Conservation (phyloP, 1,139 yeast genomes). For the Debaryomyces robertsiae region DNA sequence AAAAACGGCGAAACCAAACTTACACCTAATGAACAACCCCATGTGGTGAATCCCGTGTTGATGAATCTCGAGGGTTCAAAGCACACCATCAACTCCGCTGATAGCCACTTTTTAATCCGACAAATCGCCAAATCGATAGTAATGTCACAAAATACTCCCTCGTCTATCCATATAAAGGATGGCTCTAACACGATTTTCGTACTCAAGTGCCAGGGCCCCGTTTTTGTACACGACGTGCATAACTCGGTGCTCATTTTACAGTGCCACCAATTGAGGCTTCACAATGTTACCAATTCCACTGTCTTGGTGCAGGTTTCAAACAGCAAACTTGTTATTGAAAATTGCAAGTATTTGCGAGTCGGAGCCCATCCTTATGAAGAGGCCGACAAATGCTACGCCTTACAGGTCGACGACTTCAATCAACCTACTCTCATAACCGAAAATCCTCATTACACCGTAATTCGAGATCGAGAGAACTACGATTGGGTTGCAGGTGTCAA, state of each 20-base stretch:
- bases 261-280: slow-evolving; percentile 48
- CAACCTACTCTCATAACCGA: slow-evolving; percentile 11
- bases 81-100: slow-evolving; percentile 9
- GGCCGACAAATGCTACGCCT: neutral
- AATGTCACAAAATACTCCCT: slow-evolving; percentile 9
- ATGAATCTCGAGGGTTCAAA: slow-evolving; percentile 19
- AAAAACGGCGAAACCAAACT: neutral
- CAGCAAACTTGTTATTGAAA: slow-evolving; percentile 37
- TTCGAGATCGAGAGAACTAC: neutral
- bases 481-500: slow-evolving; percentile 6
- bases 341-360: slow-evolving; percentile 25
- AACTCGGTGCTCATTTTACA: slow-evolving; percentile 27
- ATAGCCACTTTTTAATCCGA: slow-evolving; percentile 21
- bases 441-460: neutral
- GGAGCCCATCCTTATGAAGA: slow-evolving; percentile 13
- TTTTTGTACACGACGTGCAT: slow-evolving; percentile 28
- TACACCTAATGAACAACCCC: slow-evolving; percentile 5
- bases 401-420: slow-evolving; percentile 16
- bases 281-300: slow-evolving; percentile 26
- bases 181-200: slow-evolving; percentile 22
- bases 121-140: slow-evolving; percentile 17
- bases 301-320: slow-evolving; percentile 27
- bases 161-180: slow-evolving; percentile 28
- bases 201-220: slow-evolving; percentile 34
- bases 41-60: slow-evolving; percentile 20